phyloP scores from a whole-genome alignment of 306 rosid genomes.

The Fragaria vesca region DNA sequence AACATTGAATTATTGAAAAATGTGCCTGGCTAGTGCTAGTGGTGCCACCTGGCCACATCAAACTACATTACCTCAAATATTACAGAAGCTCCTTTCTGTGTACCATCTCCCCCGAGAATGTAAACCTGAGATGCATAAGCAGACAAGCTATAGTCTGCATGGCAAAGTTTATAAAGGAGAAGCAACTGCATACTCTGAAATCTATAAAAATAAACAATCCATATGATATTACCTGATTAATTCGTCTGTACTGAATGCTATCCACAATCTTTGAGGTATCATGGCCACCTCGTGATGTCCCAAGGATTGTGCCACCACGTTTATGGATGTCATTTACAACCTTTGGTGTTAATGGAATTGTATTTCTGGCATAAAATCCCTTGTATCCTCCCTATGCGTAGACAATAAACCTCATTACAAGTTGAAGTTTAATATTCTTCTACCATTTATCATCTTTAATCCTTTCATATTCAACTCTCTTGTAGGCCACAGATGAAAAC shows the following conservation, averaged over 20 bases:
- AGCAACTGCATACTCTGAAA: not conserved
- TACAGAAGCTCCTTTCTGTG: conserved; percentile 50
- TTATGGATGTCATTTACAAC: conserved; percentile 53
- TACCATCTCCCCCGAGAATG: conserved; percentile 55
- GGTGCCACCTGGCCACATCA: not conserved
- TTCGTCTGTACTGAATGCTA: conserved; percentile 54
- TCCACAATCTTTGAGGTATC: conserved; percentile 54
- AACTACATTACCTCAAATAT: conserved; percentile 42
- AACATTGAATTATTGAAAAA: not conserved
- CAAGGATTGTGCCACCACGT: conserved; percentile 65
- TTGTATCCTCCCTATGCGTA: conserved; percentile 51
- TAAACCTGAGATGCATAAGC: conserved; percentile 34
- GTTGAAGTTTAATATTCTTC: not conserved
- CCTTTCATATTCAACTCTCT: not conserved
- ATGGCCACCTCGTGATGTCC: conserved; percentile 54
- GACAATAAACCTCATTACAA: not conserved
- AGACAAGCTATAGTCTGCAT: not conserved
- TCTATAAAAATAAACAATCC: not conserved
- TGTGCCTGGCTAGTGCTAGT: not conserved
- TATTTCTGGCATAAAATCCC: conserved; percentile 54
- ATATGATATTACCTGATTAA: conserved; percentile 42
- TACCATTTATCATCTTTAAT: not conserved
- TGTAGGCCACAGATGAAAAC: not conserved
- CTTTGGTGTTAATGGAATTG: conserved; percentile 46
- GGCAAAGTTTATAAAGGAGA: not conserved